phyloP scores from a whole-genome alignment of 1,139 yeast species.

The Nadsonia commutata region DNA sequence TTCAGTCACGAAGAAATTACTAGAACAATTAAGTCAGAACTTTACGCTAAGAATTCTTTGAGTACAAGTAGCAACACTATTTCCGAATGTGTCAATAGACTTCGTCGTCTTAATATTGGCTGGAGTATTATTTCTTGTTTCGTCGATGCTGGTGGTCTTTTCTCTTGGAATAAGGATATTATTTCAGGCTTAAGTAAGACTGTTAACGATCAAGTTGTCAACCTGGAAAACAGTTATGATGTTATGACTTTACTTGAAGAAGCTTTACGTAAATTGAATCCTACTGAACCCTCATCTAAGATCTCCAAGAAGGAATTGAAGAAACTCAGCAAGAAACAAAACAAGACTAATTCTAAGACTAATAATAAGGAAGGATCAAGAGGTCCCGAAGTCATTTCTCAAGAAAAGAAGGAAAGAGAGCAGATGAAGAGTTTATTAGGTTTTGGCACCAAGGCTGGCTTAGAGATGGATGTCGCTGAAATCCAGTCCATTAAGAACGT shows the following conservation, averaged over 20 bases:
- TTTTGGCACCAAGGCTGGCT: not conserved
- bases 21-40: constrained; percentile 12
- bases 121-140: constrained; percentile 48
- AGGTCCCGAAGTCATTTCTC: not conserved
- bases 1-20: constrained; percentile 25
- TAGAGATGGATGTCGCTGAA: not conserved
- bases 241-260: not conserved
- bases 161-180: constrained; percentile 42
- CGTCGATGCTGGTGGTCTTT: constrained; percentile 60
- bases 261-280: not conserved
- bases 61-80: constrained; percentile 7
- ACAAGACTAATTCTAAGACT: not conserved
- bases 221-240: not conserved
- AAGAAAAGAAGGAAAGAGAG: not conserved
- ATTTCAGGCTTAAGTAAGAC: constrained; percentile 14
- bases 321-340: not conserved
- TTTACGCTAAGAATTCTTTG: constrained; percentile 6
- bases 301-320: not conserved
- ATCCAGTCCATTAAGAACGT: not conserved
- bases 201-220: not conserved
- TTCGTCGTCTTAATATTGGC: constrained; percentile 33
- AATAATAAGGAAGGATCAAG: not conserved
- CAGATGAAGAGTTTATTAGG: not conserved
- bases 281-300: not conserved
- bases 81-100: constrained; percentile 31